These are phyloP conservation scores for Podospora appendiculata DNA, from an alignment of 495 filamentous ascomycete genomes.

Conservation along the genomic window DNA sequence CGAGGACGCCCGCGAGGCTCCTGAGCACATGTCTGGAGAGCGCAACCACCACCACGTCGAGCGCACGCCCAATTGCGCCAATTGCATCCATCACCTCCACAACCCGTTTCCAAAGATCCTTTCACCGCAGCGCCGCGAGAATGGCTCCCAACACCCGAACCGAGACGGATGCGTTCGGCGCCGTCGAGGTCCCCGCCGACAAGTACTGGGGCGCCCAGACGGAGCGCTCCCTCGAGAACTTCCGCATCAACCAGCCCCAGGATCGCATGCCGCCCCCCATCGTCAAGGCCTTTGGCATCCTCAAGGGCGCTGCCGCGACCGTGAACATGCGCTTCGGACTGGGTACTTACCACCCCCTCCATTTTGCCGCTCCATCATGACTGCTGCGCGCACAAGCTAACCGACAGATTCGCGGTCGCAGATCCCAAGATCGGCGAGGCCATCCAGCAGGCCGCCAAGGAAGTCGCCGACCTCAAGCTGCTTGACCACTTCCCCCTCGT, in stretches of 20 bases:
- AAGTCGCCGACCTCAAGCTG: slow-evolving; percentile 91
- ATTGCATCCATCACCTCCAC: slow-evolving; percentile 10
- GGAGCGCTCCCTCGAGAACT: slow-evolving; percentile 93
- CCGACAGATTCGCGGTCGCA: slow-evolving; percentile 19
- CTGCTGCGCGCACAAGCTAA: slow-evolving; percentile 2
- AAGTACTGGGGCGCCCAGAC: slow-evolving; percentile 99
- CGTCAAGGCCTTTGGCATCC: slow-evolving; percentile 87
- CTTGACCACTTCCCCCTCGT: slow-evolving; percentile 97
- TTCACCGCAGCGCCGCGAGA: slow-evolving; percentile 41
- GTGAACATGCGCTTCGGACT: slow-evolving; percentile 96
- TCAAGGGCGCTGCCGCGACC: slow-evolving; percentile 92
- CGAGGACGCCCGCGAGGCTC: slow-evolving; percentile 30
- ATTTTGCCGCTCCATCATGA: neutral
- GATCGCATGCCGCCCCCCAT: slow-evolving; percentile 96
- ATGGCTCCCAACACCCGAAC: slow-evolving; percentile 56
- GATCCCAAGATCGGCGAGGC: slow-evolving; percentile 89
- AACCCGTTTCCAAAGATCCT: slow-evolving; percentile 18
- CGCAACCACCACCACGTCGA: neutral
- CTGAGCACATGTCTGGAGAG: slow-evolving; percentile 30
- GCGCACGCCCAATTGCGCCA: slow-evolving; percentile 5
- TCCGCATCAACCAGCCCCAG: slow-evolving; percentile 97
- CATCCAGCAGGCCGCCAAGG: slow-evolving; percentile 87
- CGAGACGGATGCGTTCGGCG: slow-evolving; percentile 96
- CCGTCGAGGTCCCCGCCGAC: slow-evolving; percentile 83
- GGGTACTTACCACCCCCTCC: slow-evolving; percentile 48